Conservation (phyloP, 2,329 filamentous ascomycete genomes). For the Teratosphaeria gauchensis region DNA sequence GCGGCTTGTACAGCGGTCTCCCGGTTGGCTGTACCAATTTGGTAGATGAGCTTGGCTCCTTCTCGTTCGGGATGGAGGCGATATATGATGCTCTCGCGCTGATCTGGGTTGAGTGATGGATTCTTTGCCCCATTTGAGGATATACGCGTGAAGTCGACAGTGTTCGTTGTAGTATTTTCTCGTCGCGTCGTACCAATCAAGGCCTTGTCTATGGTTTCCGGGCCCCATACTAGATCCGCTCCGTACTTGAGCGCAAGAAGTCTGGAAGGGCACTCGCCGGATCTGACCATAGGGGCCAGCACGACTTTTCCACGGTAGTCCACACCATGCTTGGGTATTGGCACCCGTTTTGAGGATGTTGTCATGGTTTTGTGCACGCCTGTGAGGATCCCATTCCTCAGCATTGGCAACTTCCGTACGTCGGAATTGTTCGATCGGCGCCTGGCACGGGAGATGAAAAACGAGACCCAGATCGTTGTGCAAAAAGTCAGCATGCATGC, state of each 20-base stretch:
- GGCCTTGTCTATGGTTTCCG: constrained; percentile 85
- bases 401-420: neutral
- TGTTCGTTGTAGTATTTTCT: constrained; percentile 65
- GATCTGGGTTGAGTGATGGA: constrained; percentile 43
- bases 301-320: constrained; percentile 92
- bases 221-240: constrained; percentile 94
- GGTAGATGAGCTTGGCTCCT: constrained; percentile 69
- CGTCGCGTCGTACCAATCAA: constrained; percentile 78
- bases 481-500: neutral
- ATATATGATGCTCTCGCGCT: constrained; percentile 61
- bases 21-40: constrained; percentile 81
- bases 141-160: constrained; percentile 73
- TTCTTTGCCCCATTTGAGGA: constrained; percentile 61
- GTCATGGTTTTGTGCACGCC: constrained; percentile 20
- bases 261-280: constrained; percentile 87
- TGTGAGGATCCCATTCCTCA: neutral
- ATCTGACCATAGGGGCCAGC: constrained; percentile 81
- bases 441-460: neutral
- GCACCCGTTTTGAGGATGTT: constrained; percentile 47
- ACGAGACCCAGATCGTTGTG: neutral
- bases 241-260: constrained; percentile 87
- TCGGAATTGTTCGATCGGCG: neutral
- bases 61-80: constrained; percentile 72
- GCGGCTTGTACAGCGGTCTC: constrained; percentile 76
- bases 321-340: constrained; percentile 78